Percentiles rank a stretch among this genome's conserved stretches.
These are phyloP conservation scores for Prosopis cineraria DNA, from an alignment of 306 rosid genomes.

Conservation along the genomic window DNA sequence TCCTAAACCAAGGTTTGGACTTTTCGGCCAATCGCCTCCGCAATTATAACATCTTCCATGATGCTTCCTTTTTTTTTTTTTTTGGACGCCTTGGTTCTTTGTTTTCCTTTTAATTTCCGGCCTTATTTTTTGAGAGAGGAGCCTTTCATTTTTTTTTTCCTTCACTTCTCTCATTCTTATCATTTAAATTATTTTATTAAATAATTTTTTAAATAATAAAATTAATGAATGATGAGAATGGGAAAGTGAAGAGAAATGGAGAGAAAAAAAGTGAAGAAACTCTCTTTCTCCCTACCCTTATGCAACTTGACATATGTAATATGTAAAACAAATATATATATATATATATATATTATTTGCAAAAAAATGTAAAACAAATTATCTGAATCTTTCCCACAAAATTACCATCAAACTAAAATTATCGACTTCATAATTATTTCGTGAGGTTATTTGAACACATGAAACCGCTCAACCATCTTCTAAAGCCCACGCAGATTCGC, in stretches of 20 bases:
- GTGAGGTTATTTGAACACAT: neutral
- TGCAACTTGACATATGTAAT: neutral
- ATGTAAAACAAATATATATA: too few relatives aligned
- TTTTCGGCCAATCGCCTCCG: neutral
- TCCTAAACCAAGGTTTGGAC: conserved; percentile 4
- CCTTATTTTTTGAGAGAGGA: too few relatives aligned
- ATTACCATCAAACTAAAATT: neutral
- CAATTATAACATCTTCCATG: neutral
- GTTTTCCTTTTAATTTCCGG: too few relatives aligned
- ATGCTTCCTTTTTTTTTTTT: neutral
- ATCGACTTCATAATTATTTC: neutral
- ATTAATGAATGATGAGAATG: too few relatives aligned
- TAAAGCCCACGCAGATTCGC: neutral
- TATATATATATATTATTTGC: too few relatives aligned
- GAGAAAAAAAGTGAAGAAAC: too few relatives aligned
- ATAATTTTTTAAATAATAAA: too few relatives aligned
- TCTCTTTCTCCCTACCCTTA: neutral
- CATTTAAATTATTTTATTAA: too few relatives aligned
- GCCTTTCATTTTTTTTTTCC: too few relatives aligned
- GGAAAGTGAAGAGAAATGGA: too few relatives aligned
- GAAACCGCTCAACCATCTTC: neutral
- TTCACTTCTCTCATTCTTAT: too few relatives aligned
- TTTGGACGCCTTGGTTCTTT: neutral
- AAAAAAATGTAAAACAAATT: neutral
- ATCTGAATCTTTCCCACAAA: neutral